Evolutionary conservation across 2,329 filamentous ascomycete genomes (phyloP).

Genomic region (Lachnellula suecica): DNA sequence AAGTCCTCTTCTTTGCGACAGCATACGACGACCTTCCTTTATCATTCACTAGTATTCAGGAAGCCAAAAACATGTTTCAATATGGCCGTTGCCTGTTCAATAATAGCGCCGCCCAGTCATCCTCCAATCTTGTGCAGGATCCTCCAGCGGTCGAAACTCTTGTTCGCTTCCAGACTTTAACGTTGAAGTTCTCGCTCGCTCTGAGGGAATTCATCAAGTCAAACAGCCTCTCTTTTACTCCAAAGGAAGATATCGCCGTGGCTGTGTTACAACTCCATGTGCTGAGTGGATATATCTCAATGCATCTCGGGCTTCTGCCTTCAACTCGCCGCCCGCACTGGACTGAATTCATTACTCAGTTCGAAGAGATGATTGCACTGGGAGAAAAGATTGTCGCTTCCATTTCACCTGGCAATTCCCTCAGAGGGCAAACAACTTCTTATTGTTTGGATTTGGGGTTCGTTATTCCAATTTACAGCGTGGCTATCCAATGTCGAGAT

Average conservation of each 20-base stretch:
- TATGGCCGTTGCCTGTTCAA: slow-evolving; percentile 4
- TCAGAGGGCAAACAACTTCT: slow-evolving; percentile 6
- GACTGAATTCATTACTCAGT: slow-evolving; percentile 4
- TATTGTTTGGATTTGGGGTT: slow-evolving; percentile 65
- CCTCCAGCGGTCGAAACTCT: neutral
- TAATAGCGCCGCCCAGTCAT: neutral
- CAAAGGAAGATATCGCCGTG: slow-evolving; percentile 11
- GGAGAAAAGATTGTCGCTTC: slow-evolving; percentile 9
- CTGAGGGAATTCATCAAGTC: slow-evolving; percentile 4
- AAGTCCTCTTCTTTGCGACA: neutral
- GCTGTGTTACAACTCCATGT: slow-evolving; percentile 12
- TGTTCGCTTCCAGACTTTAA: neutral
- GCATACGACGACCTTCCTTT: neutral
- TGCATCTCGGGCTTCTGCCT: slow-evolving; percentile 6
- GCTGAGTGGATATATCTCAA: slow-evolving; percentile 3
- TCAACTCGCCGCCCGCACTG: neutral
- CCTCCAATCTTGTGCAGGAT: neutral
- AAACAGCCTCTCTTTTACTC: slow-evolving; percentile 6
- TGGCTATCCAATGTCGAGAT: slow-evolving; percentile 62
- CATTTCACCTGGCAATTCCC: neutral
- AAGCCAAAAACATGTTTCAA: slow-evolving; percentile 11
- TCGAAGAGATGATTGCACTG: slow-evolving; percentile 8
- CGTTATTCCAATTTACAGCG: slow-evolving; percentile 61
- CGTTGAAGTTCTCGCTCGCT: slow-evolving; percentile 6
- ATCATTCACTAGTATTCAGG: slow-evolving; percentile 10